Base-by-base conservation (phyloP, 2,329 filamentous ascomycete species). In the Westerdykella ornata region DNA sequence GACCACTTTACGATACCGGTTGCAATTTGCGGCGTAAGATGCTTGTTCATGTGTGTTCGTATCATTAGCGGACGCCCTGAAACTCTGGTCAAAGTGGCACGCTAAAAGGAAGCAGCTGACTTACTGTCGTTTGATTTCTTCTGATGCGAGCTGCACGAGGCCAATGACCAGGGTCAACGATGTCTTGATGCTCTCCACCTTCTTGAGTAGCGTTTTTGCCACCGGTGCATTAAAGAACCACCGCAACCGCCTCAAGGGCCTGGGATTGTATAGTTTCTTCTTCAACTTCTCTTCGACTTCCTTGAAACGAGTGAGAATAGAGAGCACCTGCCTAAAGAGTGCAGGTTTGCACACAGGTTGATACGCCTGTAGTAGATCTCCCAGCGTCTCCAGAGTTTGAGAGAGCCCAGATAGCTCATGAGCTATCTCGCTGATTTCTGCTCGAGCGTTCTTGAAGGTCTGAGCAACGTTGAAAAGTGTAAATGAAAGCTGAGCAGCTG, bases 161-260 rank as follows among this genome's bases (percentile, higher is more conserved):
- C 32, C 42, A 5, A 54, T 4, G 3, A 47, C 42, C 13, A 56
- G 29, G 3, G 37, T 45, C 20, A 56, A 42, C 2, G 42, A 35
- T 1, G 43, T 35, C 34, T 56, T 56, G 31, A 57, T 51, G 19
- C 49, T 41, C 19, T 57, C 54, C 11, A 57, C 31, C 20, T 51
- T 52, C 31, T 51, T 49, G 28, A 57, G 15, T 22, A 52, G 39
- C 6, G 32, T 39, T 16, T 48, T 56, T 2, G 43, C 47, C 29
- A 48, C 51, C 8, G 45, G 46, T 9, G 40, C 38, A 3, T 47
- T 43, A n/a, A 53, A 39, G 14, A 35, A 41, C 51, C 49, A 54
- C 38, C 40, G 51, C 16, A 54, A 34, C 14, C 45, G 31, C 13
- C 29, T 43, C n/a, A 54, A 35, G n/a, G 38, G 48, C 14, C n/a